phyloP scores from a whole-genome alignment of 495 filamentous ascomycete genomes.

The Aspergillus coremiiformis region DNA sequence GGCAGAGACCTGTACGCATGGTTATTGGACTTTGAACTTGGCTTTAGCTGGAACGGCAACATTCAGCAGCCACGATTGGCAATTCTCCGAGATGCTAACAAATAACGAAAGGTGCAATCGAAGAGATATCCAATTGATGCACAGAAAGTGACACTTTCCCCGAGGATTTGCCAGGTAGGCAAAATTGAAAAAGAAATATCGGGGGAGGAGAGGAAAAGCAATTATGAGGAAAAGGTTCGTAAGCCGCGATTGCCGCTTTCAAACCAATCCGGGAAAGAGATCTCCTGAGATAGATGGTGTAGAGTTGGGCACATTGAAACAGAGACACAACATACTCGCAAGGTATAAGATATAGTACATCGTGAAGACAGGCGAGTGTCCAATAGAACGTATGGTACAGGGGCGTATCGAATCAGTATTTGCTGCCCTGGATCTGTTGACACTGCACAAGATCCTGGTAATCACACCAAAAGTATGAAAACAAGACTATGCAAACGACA shows the following conservation, averaged over 20 bases:
- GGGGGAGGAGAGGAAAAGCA: not conserved
- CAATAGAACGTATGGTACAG: conserved; percentile 19
- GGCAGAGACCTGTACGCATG: conserved; percentile 71
- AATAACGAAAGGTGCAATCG: not conserved
- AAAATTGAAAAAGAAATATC: too few species aligned
- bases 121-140: not conserved
- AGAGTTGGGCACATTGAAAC: not conserved
- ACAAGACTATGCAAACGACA: conserved; percentile 14
- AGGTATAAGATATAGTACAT: conserved; percentile 69
- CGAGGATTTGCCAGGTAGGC: not conserved
- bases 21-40: conserved; percentile 14
- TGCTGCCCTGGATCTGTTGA: conserved; percentile 21
- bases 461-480: conserved; percentile 29
- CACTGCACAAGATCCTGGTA: conserved; percentile 25
- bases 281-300: not conserved
- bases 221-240: not conserved
- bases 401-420: conserved; percentile 17
- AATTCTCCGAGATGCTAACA: conserved; percentile 8
- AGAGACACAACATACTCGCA: conserved; percentile 46
- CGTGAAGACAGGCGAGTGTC: conserved; percentile 14
- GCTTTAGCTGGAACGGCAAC: not conserved
- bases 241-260: not conserved
- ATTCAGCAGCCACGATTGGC: conserved; percentile 1
- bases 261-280: not conserved
- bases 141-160: not conserved